These are phyloP conservation scores for Chaetoceros muelleri DNA, from an alignment of 108 stramenopile species.

Conservation along the genomic window DNA sequence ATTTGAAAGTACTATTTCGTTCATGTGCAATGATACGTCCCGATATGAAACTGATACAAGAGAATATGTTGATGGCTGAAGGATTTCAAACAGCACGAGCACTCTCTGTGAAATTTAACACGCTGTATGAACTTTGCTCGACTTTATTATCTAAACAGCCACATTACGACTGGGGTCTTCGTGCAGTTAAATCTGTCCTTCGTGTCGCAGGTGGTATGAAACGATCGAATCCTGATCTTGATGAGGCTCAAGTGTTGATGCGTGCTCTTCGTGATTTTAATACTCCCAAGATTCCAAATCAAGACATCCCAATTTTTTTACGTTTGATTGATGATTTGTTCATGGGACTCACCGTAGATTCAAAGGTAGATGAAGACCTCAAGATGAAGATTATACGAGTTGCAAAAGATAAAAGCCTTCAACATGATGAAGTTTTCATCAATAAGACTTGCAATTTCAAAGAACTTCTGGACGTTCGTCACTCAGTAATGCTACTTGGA, in stretches of 20 bases:
- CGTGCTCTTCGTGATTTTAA: slow-evolving; percentile 90
- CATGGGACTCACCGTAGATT: slow-evolving; percentile 73
- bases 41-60: slow-evolving; percentile 84
- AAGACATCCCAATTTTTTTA: slow-evolving; percentile 84
- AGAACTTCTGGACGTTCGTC: slow-evolving; percentile 84
- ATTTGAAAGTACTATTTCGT: slow-evolving; percentile 84
- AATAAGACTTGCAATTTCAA: slow-evolving; percentile 73
- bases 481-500: slow-evolving; percentile 87
- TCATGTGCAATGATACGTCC: slow-evolving; percentile 92
- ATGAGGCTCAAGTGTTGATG: slow-evolving; percentile 83
- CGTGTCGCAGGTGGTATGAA: slow-evolving; percentile 85
- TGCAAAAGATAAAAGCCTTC: slow-evolving; percentile 47
- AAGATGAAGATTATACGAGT: slow-evolving; percentile 52
- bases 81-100: slow-evolving; percentile 84
- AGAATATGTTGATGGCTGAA: slow-evolving; percentile 92
- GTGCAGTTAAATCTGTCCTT: slow-evolving; percentile 85
- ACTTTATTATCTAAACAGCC: slow-evolving; percentile 81
- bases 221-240: slow-evolving; percentile 75
- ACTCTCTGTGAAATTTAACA: slow-evolving; percentile 85
- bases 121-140: slow-evolving; percentile 76
- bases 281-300: slow-evolving; percentile 81
- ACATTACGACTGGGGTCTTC: slow-evolving; percentile 90
- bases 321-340: slow-evolving; percentile 84
- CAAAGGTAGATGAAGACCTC: slow-evolving; percentile 69
- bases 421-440: slow-evolving; percentile 59